phyloP scores from a whole-genome alignment of 2,329 filamentous ascomycete species.

The Fusarium pseudoanthophilum region DNA sequence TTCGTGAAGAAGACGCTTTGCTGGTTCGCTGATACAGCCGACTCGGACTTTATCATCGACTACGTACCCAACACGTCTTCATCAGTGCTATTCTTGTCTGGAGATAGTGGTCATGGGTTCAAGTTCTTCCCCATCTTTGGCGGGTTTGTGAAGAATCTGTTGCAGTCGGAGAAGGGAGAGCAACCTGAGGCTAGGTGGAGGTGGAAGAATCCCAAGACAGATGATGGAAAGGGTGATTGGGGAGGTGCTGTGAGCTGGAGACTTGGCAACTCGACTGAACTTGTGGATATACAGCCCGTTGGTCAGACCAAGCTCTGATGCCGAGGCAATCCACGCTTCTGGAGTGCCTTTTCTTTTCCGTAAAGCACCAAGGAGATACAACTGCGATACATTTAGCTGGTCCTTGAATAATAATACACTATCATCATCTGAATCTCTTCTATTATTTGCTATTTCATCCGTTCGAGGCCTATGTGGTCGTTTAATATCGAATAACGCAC shows the following conservation, averaged over 20 bases:
- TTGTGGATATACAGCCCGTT: slow-evolving; percentile 33
- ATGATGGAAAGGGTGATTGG: slow-evolving; percentile 38
- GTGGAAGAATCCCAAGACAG: slow-evolving; percentile 56
- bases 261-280: slow-evolving; percentile 46
- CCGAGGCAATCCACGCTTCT: too few relatives aligned
- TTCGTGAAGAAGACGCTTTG: slow-evolving; percentile 68
- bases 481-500: too few relatives aligned
- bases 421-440: accelerated
- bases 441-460: too few relatives aligned
- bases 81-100: slow-evolving; percentile 60
- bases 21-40: slow-evolving; percentile 70
- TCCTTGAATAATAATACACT: neutral
- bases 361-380: too few relatives aligned
- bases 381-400: accelerated
- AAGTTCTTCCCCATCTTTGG: slow-evolving; percentile 72
- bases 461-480: too few relatives aligned
- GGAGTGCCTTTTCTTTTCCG: too few relatives aligned
- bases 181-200: slow-evolving; percentile 61
- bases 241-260: slow-evolving; percentile 52
- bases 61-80: slow-evolving; percentile 62
- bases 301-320: slow-evolving; percentile 12
- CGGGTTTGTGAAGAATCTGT: slow-evolving; percentile 60
- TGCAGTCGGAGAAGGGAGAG: slow-evolving; percentile 51
- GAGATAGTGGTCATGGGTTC: slow-evolving; percentile 71
- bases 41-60: slow-evolving; percentile 71